phyloP scores from a whole-genome alignment of 345 rosid species.

The Turnera subulata region DNA sequence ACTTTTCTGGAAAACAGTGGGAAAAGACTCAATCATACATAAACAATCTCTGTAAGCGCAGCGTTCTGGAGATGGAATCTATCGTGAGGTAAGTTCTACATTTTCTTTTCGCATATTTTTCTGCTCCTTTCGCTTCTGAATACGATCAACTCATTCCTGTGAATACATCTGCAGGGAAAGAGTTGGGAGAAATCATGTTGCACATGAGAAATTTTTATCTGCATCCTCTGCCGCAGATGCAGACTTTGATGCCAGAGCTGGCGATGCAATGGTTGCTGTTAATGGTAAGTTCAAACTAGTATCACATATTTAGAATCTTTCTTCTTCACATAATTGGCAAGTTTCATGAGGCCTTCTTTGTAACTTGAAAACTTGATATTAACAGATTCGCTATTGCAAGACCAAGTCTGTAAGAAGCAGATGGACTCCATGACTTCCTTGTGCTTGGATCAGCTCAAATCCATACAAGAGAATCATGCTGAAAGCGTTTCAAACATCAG shows the following conservation, averaged over 20 bases:
- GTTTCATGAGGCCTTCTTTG: not conserved
- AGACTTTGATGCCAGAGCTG: constrained; percentile 38
- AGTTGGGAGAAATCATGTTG: constrained; percentile 26
- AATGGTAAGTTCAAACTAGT: constrained; percentile 40
- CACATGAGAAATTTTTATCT: constrained; percentile 44
- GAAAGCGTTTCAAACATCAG: constrained; percentile 47
- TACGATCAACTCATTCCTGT: not conserved
- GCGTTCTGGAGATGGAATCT: constrained; percentile 33
- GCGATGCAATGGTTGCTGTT: constrained; percentile 39
- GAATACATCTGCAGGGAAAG: constrained; percentile 43
- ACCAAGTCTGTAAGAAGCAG: constrained; percentile 51
- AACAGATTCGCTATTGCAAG: constrained; percentile 55
- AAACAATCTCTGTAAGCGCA: constrained; percentile 25
- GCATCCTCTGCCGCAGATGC: constrained; percentile 40
- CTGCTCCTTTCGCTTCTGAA: not conserved
- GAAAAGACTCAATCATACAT: constrained; percentile 40
- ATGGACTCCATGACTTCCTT: constrained; percentile 43
- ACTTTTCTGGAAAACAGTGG: constrained; percentile 50
- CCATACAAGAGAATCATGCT: constrained; percentile 56
- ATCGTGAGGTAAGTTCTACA: constrained; percentile 28
- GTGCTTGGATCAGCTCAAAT: constrained; percentile 51
- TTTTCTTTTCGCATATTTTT: not conserved
- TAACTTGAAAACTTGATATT: not conserved
- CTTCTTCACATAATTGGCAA: no score
- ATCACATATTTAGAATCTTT: not conserved